Evolutionary conservation across 2,329 filamentous ascomycete species (phyloP).

Genomic region (Cadophora luteo-olivacea): DNA sequence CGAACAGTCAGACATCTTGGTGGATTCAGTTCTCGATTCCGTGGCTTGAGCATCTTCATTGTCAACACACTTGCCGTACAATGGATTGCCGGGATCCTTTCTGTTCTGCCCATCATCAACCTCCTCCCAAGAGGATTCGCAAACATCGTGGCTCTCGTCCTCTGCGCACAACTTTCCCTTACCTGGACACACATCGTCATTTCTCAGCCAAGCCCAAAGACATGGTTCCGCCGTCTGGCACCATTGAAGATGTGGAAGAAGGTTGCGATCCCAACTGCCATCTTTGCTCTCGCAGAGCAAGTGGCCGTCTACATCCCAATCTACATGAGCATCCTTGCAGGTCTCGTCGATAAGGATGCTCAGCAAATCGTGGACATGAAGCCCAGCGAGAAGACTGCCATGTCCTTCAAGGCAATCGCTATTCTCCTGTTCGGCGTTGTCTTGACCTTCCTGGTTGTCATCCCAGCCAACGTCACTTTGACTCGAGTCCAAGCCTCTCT

Average conservation of each 20-base stretch:
- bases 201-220: constrained; percentile 66
- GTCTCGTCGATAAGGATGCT: constrained; percentile 26
- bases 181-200: constrained; percentile 90
- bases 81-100: constrained; percentile 46
- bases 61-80: constrained; percentile 51
- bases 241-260: constrained; percentile 69
- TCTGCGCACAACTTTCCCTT: constrained; percentile 72
- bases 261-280: constrained; percentile 70
- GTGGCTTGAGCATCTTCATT: constrained; percentile 64
- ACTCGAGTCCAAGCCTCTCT: constrained; percentile 87
- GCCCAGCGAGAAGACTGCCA: constrained; percentile 48
- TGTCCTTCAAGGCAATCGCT: constrained; percentile 52
- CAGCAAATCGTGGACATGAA: constrained; percentile 36
- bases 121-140: constrained; percentile 52
- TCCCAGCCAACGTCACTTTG: constrained; percentile 79
- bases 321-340: constrained; percentile 53
- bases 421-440: constrained; percentile 55
- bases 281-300: constrained; percentile 65
- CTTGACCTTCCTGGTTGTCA: constrained; percentile 66
- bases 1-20: constrained; percentile 67
- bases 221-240: constrained; percentile 71
- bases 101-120: constrained; percentile 46
- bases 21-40: constrained; percentile 72
- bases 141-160: constrained; percentile 63
- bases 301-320: constrained; percentile 56